phyloP scores from a whole-genome alignment of 805 yeast genomes.

The Metschnikowia peoriensis region DNA sequence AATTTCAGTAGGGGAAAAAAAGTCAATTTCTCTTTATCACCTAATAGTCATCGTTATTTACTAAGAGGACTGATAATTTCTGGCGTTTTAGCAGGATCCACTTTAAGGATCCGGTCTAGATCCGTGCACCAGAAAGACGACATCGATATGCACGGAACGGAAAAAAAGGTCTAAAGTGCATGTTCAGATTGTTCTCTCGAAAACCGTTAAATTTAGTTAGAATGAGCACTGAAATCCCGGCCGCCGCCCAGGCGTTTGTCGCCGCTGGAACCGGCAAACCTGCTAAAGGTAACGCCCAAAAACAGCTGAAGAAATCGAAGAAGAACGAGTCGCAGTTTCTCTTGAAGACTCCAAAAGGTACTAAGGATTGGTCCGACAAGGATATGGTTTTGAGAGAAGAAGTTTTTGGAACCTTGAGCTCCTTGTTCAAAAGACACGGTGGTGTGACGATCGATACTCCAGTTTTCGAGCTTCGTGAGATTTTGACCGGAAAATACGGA shows the following conservation, averaged over 20 bases:
- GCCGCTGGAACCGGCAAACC: conserved; percentile 11
- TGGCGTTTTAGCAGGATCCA: background rate
- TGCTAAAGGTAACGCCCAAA: conserved; percentile 5
- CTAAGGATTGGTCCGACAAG: conserved; percentile 98
- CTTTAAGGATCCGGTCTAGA: background rate
- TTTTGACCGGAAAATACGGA: conserved; percentile 95
- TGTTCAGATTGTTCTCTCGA: conserved; percentile 19
- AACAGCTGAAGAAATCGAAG: conserved; percentile 34
- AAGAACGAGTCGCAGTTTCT: conserved; percentile 58
- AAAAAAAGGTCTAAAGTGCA: conserved; percentile 9
- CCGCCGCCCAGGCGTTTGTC: conserved; percentile 7
- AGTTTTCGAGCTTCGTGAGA: conserved; percentile 93
- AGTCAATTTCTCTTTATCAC: too few species aligned
- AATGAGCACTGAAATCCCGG: conserved; percentile 25
- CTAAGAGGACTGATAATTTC: too few species aligned
- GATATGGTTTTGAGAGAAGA: conserved; percentile 96
- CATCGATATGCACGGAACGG: background rate
- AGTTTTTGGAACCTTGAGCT: conserved; percentile 68
- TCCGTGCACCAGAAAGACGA: conserved; percentile 10
- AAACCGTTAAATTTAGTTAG: conserved; percentile 12
- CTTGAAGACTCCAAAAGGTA: conserved; percentile 92
- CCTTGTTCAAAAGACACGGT: conserved; percentile 90
- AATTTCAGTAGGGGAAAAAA: too few species aligned
- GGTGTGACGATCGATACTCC: conserved; percentile 99
- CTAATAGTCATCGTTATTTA: too few species aligned